Conservation (phyloP, 1,139 yeast genomes). For the Starmera stellimalicola region DNA sequence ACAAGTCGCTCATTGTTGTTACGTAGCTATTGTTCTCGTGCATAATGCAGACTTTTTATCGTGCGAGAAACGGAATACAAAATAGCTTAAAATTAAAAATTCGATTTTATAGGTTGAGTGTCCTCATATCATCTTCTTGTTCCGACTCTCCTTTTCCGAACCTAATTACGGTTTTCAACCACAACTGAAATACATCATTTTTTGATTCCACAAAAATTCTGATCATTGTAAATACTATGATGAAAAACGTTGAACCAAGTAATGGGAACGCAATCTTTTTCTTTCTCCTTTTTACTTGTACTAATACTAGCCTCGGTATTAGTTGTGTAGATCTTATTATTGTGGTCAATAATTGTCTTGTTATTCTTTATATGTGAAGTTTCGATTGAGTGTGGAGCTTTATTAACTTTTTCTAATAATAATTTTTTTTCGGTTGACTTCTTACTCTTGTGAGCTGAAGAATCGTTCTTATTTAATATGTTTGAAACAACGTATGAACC, state of each 20-base stretch:
- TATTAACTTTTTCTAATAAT: background rate
- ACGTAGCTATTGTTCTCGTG: too few relatives aligned
- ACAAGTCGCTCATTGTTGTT: too few relatives aligned
- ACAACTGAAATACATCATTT: background rate
- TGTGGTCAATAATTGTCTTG: background rate
- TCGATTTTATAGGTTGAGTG: background rate
- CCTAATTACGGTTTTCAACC: too few relatives aligned
- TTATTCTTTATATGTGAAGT: background rate
- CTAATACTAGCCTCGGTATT: too few relatives aligned
- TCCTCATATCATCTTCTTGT: too few relatives aligned
- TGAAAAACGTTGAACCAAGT: conserved; percentile 42
- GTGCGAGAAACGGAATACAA: too few relatives aligned
- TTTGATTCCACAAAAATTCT: conserved; percentile 27
- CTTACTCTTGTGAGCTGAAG: background rate
- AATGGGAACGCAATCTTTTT: conserved; percentile 30
- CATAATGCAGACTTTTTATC: too few relatives aligned
- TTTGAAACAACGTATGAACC: conserved; percentile 3
- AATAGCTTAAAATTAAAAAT: background rate
- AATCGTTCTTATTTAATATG: background rate
- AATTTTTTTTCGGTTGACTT: background rate
- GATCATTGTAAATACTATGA: conserved; percentile 39
- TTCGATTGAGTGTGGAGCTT: conserved; percentile 1
- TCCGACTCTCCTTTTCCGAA: too few relatives aligned
- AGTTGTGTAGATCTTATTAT: conserved; percentile 1
- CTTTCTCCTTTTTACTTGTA: background rate